Base-by-base conservation (phyloP, 495 filamentous ascomycete species). In the Schizothecium vesticola region DNA sequence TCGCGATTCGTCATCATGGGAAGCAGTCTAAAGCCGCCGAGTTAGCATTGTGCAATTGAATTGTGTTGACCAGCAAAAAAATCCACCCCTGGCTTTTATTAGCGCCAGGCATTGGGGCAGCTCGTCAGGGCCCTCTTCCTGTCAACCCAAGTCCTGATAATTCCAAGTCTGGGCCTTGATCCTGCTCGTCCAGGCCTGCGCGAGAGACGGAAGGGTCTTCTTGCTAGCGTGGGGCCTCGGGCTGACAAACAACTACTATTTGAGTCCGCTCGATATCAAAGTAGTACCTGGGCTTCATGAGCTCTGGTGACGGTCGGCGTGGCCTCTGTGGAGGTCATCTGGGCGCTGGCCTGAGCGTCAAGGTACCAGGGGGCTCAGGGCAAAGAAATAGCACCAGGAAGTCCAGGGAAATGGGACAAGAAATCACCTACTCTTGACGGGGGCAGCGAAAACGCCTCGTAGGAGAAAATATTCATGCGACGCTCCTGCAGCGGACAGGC, bases 391-490 rank as follows among this genome's bases (percentile, higher is more conserved):
- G 63, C 11, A 25, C 57, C 57, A 8, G 28, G 13, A 12, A 33
- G 2, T 31, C 16, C 26, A 29, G 8, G 29, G 60, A 28, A 16
- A 64, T 9, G 55, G 51, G 62, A 3, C 25, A 65, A 70, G 26
- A 36, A 69, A 71, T 36, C 28, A 86, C 91, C 75, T 87, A 94
- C 93, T 80, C 92, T 87, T 31, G 92, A 96, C 26, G 87, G 82
- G n/a, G 93, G 93, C 36, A 97, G 80, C 51, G 93, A 97, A 56
- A 96, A 85, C 25, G 93, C 89, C 71, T 96, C 93, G 76, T 93
- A 97, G 6, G 87, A 87, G 76, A 92, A 96, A 72, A 92, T 90
- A 69, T 88, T 90, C 79, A 94, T 86, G n/a, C 93, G 88, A 28
- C 86, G 85, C 72, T 91, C 88, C 77, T 97, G 93, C 67, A 95